Percentiles rank a stretch among this genome's conserved stretches.
These are phyloP conservation scores for Thelonectria discophora DNA, from an alignment of 2,329 filamentous ascomycete genomes.

Conservation along the genomic window DNA sequence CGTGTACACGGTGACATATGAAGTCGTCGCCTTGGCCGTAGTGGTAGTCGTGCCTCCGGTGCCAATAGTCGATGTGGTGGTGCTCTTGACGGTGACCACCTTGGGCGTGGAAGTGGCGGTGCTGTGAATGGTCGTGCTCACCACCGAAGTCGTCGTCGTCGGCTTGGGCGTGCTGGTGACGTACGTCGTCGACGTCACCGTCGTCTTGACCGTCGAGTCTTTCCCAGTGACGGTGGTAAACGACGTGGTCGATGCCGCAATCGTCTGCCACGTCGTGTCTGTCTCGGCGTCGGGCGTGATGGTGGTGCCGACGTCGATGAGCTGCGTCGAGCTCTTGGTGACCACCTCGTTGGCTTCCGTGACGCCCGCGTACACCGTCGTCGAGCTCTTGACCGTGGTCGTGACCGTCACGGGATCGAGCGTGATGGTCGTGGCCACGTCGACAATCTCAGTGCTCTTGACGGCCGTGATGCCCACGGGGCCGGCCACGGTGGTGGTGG, in stretches of 20 bases:
- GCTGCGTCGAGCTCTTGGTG: constrained; percentile 41
- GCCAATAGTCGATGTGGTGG: constrained; percentile 30
- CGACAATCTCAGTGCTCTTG: constrained; percentile 28
- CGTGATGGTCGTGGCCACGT: constrained; percentile 35
- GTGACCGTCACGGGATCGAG: constrained; percentile 32
- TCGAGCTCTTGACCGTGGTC: constrained; percentile 29
- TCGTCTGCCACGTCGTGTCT: constrained; percentile 31
- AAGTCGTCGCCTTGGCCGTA: constrained; percentile 37
- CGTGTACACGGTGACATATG: constrained; percentile 31
- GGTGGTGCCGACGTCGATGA: constrained; percentile 45
- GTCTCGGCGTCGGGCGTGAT: constrained; percentile 43
- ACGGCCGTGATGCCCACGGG: constrained; percentile 24
- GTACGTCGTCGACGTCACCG: constrained; percentile 26
- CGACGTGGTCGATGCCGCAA: constrained; percentile 21
- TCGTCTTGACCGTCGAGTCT: constrained; percentile 20
- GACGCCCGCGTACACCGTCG: constrained; percentile 20
- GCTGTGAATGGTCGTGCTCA: constrained; percentile 24
- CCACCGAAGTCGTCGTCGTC: constrained; percentile 27
- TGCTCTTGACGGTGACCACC: constrained; percentile 33
- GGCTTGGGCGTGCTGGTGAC: constrained; percentile 39
- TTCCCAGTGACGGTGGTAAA: constrained; percentile 25
- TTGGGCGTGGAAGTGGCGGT: constrained; percentile 35
- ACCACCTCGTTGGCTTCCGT: constrained; percentile 35
- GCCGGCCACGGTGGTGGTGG: constrained; percentile 26
- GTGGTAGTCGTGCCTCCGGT: constrained; percentile 32